phyloP scores from a whole-genome alignment of 2,329 filamentous ascomycete species.

The Claviceps lovelessii region DNA sequence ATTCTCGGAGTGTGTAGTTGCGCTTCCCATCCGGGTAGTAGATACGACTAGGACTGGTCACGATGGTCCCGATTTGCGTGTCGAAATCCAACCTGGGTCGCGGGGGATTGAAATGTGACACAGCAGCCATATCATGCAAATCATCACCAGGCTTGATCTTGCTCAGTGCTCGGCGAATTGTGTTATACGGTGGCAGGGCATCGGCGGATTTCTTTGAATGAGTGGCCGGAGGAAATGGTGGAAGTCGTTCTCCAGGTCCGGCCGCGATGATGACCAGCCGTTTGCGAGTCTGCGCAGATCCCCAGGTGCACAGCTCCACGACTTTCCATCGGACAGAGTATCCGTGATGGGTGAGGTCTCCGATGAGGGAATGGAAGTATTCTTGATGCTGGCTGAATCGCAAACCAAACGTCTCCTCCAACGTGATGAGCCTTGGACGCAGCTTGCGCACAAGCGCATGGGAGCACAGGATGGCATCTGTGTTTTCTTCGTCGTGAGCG shows the following conservation, averaged over 20 bases:
- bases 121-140: constrained; percentile 24
- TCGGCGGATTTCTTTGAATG: constrained; percentile 30
- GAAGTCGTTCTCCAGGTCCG: constrained; percentile 56
- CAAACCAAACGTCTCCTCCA: constrained; percentile 69
- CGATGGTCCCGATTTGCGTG: constrained; percentile 43
- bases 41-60: constrained; percentile 45
- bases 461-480: constrained; percentile 41
- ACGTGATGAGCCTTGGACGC: constrained; percentile 54
- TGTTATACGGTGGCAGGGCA: constrained; percentile 26
- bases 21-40: constrained; percentile 52
- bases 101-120: constrained; percentile 15
- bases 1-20: constrained; percentile 52
- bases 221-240: constrained; percentile 48
- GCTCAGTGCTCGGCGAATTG: constrained; percentile 29
- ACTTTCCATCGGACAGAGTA: constrained; percentile 61
- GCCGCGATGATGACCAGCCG: constrained; percentile 43
- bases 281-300: constrained; percentile 32
- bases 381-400: constrained; percentile 34
- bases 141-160: constrained; percentile 19
- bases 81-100: constrained; percentile 30
- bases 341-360: constrained; percentile 46
- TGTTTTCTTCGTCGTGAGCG: constrained; percentile 55
- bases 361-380: constrained; percentile 46
- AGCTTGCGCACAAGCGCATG: constrained; percentile 40
- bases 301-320: constrained; percentile 36